phyloP scores from a whole-genome alignment of 1,284 basidiomycete genomes.

The Flammula alnicola region DNA sequence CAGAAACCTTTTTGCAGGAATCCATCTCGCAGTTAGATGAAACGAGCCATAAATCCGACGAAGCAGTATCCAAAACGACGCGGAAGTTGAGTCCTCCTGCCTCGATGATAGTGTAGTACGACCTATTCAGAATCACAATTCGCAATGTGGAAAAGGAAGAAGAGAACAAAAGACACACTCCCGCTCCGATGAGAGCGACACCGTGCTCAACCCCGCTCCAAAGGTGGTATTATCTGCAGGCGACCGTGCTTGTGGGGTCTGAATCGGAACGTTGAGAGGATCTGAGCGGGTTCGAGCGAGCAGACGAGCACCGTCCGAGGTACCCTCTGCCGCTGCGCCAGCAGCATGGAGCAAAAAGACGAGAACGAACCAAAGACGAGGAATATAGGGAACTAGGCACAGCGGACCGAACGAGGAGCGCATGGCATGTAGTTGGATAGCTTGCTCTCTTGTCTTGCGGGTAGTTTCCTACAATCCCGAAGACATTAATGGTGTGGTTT shows the following conservation, averaged over 20 bases:
- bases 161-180: slow-evolving; percentile 52
- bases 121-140: slow-evolving; percentile 42
- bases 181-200: slow-evolving; percentile 49
- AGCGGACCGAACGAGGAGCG: not conserved
- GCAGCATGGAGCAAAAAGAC: slow-evolving; percentile 3
- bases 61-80: slow-evolving; percentile 77
- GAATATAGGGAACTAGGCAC: not conserved
- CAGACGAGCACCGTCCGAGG: slow-evolving; percentile 10
- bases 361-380: slow-evolving; percentile 5
- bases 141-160: too few relatives aligned
- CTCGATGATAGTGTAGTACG: slow-evolving; percentile 66
- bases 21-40: slow-evolving; percentile 63
- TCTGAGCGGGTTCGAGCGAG: slow-evolving; percentile 25
- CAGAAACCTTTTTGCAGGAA: slow-evolving; percentile 59
- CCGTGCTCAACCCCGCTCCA: slow-evolving; percentile 40
- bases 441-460: not conserved
- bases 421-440: slow-evolving; percentile 1
- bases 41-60: slow-evolving; percentile 73
- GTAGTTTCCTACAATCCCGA: not conserved
- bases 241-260: slow-evolving; percentile 28
- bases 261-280: slow-evolving; percentile 34
- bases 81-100: slow-evolving; percentile 68
- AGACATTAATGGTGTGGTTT: slow-evolving; percentile 10
- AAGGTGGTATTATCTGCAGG: slow-evolving; percentile 31
- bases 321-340: not conserved